Evolutionary conservation across 148 eudicot genomes (phyloP).

Genomic region (Pharnaceum exiguum): DNA sequence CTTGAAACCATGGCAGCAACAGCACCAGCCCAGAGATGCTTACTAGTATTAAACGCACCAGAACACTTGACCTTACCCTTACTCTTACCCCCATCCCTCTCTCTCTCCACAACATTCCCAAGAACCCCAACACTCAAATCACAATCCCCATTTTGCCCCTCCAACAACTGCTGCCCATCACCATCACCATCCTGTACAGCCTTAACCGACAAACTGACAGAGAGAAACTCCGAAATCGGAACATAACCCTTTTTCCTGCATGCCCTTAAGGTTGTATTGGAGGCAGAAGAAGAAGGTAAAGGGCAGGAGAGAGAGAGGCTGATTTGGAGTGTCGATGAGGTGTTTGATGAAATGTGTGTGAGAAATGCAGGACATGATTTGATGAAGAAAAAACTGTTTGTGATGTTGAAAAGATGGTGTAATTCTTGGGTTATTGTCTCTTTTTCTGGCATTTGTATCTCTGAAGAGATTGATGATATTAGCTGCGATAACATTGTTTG

Average conservation of each 20-base stretch:
- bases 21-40: constrained; percentile 97
- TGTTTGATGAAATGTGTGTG: constrained; percentile 31
- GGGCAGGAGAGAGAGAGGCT: constrained; percentile 12
- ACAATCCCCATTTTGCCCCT: constrained; percentile 37
- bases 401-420: constrained; percentile 16
- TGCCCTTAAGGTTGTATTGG: constrained; percentile 5
- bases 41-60: constrained; percentile 73
- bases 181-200: constrained; percentile 24
- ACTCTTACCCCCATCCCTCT: too few species aligned
- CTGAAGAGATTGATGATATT: too few species aligned
- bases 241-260: constrained; percentile 9
- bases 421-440: too few species aligned
- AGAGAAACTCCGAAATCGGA: constrained; percentile 35
- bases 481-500: too few species aligned
- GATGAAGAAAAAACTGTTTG: constrained; percentile 35
- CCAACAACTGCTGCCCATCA: constrained; percentile 27
- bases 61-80: constrained; percentile 18
- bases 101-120: constrained; percentile 19
- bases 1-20: constrained; percentile 94
- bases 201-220: constrained; percentile 55
- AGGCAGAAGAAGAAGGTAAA: constrained; percentile 4
- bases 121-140: constrained; percentile 26
- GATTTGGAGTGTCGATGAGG: constrained; percentile 10
- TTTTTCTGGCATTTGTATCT: too few species aligned
- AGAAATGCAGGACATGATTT: constrained; percentile 27